A percentile compares a stretch with the other conserved stretches of the same genome.
Conservation (phyloP, 2,329 filamentous ascomycete species). For the Botrytis hyacinthi region DNA sequence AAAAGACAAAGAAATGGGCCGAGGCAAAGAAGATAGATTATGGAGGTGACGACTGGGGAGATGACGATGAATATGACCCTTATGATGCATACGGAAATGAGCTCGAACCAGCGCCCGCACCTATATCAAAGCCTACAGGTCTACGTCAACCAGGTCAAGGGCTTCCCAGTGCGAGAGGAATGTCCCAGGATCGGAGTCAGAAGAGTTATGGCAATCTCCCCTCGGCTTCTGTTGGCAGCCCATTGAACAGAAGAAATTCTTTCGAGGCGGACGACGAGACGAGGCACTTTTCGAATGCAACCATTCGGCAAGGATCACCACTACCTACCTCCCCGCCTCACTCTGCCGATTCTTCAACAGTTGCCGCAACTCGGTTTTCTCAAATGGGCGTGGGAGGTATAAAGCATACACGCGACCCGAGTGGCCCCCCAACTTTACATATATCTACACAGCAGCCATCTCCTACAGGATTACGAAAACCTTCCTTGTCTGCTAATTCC, state of each 20-base stretch:
- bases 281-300: constrained; percentile 46
- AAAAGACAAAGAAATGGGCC: constrained; percentile 93
- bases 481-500: constrained; percentile 21
- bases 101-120: constrained; percentile 39
- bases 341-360: not conserved
- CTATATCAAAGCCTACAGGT: constrained; percentile 42
- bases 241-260: constrained; percentile 43
- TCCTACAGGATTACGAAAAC: constrained; percentile 28
- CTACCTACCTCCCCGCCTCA: constrained; percentile 21
- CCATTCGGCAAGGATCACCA: constrained; percentile 27
- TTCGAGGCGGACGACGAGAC: constrained; percentile 55
- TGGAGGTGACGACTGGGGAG: constrained; percentile 91
- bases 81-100: constrained; percentile 34
- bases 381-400: constrained; percentile 31
- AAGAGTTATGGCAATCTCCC: constrained; percentile 39
- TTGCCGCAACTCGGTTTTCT: constrained; percentile 35
- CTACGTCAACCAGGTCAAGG: constrained; percentile 45
- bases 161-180: constrained; percentile 25
- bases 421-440: constrained; percentile 30
- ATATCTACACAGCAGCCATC: constrained; percentile 31
- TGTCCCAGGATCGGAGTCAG: constrained; percentile 24
- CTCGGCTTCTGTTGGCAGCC: constrained; percentile 25
- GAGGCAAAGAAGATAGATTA: constrained; percentile 84
- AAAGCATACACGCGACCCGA: constrained; percentile 26
- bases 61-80: constrained; percentile 60